phyloP scores from a whole-genome alignment of 495 filamentous ascomycete genomes.

The Aspergillus homomorphus region DNA sequence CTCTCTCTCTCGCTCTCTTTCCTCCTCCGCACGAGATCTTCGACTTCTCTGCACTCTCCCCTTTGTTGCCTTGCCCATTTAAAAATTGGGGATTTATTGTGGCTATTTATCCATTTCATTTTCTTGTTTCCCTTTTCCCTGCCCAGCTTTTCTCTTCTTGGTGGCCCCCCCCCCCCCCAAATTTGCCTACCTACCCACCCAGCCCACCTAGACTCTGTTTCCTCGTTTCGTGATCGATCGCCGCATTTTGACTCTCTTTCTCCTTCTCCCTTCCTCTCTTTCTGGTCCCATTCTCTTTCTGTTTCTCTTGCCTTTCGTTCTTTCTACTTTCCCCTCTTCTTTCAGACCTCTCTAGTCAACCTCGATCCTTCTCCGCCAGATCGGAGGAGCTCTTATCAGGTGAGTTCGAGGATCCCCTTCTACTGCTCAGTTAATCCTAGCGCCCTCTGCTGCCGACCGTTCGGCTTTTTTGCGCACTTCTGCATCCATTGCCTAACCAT shows the following conservation, averaged over 20 bases:
- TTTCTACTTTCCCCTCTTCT: background rate
- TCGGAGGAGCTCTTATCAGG: slow-evolving; percentile 13
- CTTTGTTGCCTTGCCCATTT: slow-evolving; percentile 16
- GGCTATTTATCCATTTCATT: slow-evolving; percentile 6
- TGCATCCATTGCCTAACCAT: slow-evolving; percentile 4
- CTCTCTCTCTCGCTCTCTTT: slow-evolving; percentile 4
- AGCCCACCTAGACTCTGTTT: slow-evolving; percentile 1
- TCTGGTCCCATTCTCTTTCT: slow-evolving; percentile 7
- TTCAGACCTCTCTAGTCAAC: slow-evolving; percentile 8
- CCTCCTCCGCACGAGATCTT: slow-evolving; percentile 16
- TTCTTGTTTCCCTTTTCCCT: slow-evolving; percentile 7
- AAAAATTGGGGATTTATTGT: slow-evolving; percentile 9
- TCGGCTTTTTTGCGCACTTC: slow-evolving; percentile 9
- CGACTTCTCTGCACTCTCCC: slow-evolving; percentile 12
- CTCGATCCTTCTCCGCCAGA: slow-evolving; percentile 11
- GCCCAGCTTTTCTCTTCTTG: slow-evolving; percentile 7
- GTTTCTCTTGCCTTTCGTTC: background rate
- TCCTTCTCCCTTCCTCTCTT: slow-evolving; percentile 3
- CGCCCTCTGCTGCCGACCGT: slow-evolving; percentile 12
- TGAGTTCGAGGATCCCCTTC: slow-evolving; percentile 2
- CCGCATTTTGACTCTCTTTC: slow-evolving; percentile 1
- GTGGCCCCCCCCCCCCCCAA: background rate
- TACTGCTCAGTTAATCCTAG: background rate
- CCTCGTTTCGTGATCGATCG: slow-evolving; percentile 5
- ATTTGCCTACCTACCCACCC: slow-evolving; percentile 1